Evolutionary conservation across 768 basidiomycete species (phyloP).

Genomic region (Hebeloma cylindrosporum): DNA sequence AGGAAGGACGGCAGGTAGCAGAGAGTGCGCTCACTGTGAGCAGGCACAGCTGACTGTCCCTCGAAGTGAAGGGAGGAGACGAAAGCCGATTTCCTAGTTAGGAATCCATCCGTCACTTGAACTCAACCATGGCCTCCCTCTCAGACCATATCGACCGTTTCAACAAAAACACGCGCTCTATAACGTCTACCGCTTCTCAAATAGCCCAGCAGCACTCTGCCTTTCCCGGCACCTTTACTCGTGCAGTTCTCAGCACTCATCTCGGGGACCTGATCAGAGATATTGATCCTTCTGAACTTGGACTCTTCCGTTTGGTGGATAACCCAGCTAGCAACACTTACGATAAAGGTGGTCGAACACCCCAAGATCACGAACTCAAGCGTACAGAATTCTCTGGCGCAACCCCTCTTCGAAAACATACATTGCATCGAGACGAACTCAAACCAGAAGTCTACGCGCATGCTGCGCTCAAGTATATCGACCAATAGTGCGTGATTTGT

Average conservation of each 20-base stretch:
- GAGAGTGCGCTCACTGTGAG: slow-evolving; percentile 8
- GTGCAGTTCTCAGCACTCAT: slow-evolving; percentile 59
- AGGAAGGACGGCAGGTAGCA: background rate
- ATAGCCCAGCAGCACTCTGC: slow-evolving; percentile 27
- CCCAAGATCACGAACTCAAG: slow-evolving; percentile 42
- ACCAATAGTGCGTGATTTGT: slow-evolving; percentile 62
- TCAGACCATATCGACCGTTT: slow-evolving; percentile 72
- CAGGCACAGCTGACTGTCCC: slow-evolving; percentile 1
- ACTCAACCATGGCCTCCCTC: slow-evolving; percentile 49
- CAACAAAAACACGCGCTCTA: slow-evolving; percentile 48
- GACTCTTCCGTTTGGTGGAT: slow-evolving; percentile 65
- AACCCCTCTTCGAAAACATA: slow-evolving; percentile 60
- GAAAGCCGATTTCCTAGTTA: slow-evolving; percentile 17
- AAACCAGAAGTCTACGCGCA: slow-evolving; percentile 76
- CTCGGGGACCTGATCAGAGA: slow-evolving; percentile 81
- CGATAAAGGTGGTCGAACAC: slow-evolving; percentile 33
- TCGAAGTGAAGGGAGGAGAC: slow-evolving; percentile 9
- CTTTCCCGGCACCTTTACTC: slow-evolving; percentile 48
- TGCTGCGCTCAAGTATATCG: slow-evolving; percentile 74
- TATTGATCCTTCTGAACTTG: slow-evolving; percentile 73
- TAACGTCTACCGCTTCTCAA: slow-evolving; percentile 43
- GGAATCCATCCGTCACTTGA: slow-evolving; percentile 15
- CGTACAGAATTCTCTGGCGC: slow-evolving; percentile 70
- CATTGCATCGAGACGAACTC: slow-evolving; percentile 44
- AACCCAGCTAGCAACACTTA: slow-evolving; percentile 22